Evolutionary conservation across 768 basidiomycete genomes (phyloP), one percentile per base, ranked within the genome.

Genomic region (Favolaschia claudopus): DNA sequence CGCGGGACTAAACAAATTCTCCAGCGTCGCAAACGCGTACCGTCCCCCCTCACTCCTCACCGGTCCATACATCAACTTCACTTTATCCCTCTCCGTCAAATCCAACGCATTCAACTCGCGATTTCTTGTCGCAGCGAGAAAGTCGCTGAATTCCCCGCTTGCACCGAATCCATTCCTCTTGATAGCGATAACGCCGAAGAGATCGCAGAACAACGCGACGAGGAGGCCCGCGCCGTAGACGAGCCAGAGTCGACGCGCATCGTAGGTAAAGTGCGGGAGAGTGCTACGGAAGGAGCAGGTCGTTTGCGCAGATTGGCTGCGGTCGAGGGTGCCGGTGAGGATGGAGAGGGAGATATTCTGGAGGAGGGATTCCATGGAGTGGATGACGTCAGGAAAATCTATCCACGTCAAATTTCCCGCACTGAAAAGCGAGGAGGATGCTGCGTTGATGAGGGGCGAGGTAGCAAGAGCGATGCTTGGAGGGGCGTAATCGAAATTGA

Each of bases 271-370:
- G 53, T n/a, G 25, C 3, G 43, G 24, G 38, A 17, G 33, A 13
- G 32, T 4, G 34, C 24, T 13, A n/a, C 27, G 17, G 43, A 4
- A 20, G 3, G 37, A 31, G 36, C 60, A 62, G 1, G 55, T 44
- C 6, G 49, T 34, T 19, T 7, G 1, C 8, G 40, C 25, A 12
- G 34, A 49, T 15, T 55, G 53, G 14, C n/a, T 7, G 15, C 53
- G 39, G 28, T 60, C 58, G 10, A 59, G 20, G 24, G 13, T 10
- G n/a, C n/a, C 27, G 5, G 53, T 55, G 50, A 59, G 58, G 22
- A 59, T 20, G 4, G 58, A 61, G 34, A 55, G 60, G 1, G 54
- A 32, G 33, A 55, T 44, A 47, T 61, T 61, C 15, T n/a, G 9
- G 14, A 61, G 15, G 20, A 61, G 46, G 15, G 39, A 24, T 20